Percentiles rank a stretch among this genome's conserved stretches.
Evolutionary conservation across 225 moss, liverwort and hornwort species (phyloP).

Genomic region (Marchantia paleacea): DNA sequence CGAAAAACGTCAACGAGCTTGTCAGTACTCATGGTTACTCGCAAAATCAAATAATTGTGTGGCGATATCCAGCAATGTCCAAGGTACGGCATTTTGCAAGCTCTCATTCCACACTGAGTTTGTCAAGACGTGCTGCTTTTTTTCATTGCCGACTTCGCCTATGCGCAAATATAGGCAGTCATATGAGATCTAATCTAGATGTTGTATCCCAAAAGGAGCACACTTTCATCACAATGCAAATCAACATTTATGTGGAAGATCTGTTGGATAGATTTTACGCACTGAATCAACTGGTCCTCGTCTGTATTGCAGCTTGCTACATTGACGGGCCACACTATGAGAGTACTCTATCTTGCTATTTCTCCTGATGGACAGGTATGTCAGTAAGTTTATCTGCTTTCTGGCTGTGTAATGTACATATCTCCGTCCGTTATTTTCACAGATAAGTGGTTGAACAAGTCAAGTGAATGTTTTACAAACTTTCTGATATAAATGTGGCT

Average conservation of each 20-base stretch:
- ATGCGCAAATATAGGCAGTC: neutral
- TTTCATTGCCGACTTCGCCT: too few species aligned
- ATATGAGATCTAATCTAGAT: neutral
- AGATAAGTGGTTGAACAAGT: neutral
- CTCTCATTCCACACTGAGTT: too few species aligned
- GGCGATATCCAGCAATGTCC: slow-evolving; percentile 94
- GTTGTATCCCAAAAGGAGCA: neutral
- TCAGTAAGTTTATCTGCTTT: neutral
- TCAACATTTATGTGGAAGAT: too few species aligned
- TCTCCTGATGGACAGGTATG: slow-evolving; percentile 83
- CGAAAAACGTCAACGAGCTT: slow-evolving; percentile 98
- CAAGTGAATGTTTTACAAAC: too few species aligned
- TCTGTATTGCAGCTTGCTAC: slow-evolving; percentile 61
- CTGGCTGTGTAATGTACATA: neutral
- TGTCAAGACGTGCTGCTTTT: too few species aligned
- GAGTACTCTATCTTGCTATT: slow-evolving; percentile 90
- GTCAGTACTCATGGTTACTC: slow-evolving; percentile 98
- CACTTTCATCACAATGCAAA: neutral
- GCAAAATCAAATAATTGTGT: slow-evolving; percentile 96
- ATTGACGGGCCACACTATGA: slow-evolving; percentile 88
- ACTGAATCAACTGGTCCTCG: neutral
- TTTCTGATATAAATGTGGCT: too few species aligned
- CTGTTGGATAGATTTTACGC: too few species aligned
- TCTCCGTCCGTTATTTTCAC: neutral
- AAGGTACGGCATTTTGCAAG: slow-evolving; percentile 35